These are phyloP conservation scores for Nicotiana sylvestris DNA, from an alignment of 257 asterid species.

Conservation along the genomic window DNA sequence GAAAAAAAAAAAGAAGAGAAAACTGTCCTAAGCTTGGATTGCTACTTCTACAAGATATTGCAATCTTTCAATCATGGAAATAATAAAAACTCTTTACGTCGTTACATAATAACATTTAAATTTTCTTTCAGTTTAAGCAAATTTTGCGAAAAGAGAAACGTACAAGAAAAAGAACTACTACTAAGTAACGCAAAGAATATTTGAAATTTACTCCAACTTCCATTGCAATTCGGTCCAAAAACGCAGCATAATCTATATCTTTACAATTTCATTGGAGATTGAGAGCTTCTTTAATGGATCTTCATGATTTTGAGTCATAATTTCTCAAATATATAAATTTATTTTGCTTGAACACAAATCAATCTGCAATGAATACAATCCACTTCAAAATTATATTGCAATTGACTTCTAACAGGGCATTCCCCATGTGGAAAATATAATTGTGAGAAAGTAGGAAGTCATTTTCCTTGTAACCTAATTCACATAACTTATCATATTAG, in stretches of 20 bases:
- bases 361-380: neutral
- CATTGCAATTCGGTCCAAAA: neutral
- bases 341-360: neutral
- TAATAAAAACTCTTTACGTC: neutral
- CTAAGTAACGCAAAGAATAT: neutral
- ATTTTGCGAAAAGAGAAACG: neutral
- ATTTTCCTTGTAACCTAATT: slow-evolving; percentile 9
- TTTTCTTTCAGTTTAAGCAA: neutral
- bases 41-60: neutral
- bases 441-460: slow-evolving; percentile 9
- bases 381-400: neutral
- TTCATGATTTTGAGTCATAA: slow-evolving; percentile 10
- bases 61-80: neutral
- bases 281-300: neutral
- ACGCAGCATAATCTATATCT: neutral
- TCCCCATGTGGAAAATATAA: slow-evolving; percentile 1
- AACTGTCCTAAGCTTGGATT: neutral
- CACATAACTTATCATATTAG: neutral
- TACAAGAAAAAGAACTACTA: neutral
- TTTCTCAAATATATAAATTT: neutral
- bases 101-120: neutral
- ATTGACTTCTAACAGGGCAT: neutral
- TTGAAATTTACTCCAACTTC: neutral
- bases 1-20: too few species aligned
- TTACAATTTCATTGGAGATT: slow-evolving; percentile 7